phyloP scores from a whole-genome alignment of 2,329 filamentous ascomycete genomes.

The Colletotrichum lini region DNA sequence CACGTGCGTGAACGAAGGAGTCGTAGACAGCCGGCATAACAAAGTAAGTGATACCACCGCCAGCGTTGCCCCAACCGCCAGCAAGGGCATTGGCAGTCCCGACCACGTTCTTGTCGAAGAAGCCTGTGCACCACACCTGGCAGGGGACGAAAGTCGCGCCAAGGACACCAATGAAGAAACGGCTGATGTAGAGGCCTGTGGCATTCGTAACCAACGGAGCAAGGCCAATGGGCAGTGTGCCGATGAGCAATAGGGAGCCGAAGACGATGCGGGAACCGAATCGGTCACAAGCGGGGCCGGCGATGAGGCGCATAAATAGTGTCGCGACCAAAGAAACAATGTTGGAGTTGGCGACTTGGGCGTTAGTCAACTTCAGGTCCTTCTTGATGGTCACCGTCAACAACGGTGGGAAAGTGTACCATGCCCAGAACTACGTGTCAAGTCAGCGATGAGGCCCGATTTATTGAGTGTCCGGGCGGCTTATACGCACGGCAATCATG shows the following conservation, averaged over 20 bases:
- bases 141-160: constrained; percentile 87
- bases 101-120: constrained; percentile 93
- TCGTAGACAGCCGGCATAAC: constrained; percentile 84
- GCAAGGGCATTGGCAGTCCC: constrained; percentile 90
- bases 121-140: constrained; percentile 93
- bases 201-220: constrained; percentile 80
- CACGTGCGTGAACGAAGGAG: constrained; percentile 73
- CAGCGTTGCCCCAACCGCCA: constrained; percentile 88
- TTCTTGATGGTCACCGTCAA: constrained; percentile 83
- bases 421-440: constrained; percentile 79
- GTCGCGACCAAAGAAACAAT: constrained; percentile 85
- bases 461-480: neutral
- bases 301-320: constrained; percentile 81
- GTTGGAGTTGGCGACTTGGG: constrained; percentile 89
- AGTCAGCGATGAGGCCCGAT: neutral
- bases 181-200: constrained; percentile 77
- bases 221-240: constrained; percentile 85
- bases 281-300: constrained; percentile 87
- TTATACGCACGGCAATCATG: constrained; percentile 80
- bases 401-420: constrained; percentile 92
- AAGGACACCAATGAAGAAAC: constrained; percentile 87
- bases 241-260: constrained; percentile 81
- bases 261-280: constrained; percentile 88
- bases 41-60: constrained; percentile 93
- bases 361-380: constrained; percentile 79